Conservation (phyloP, 306 rosid species). For the Clitoria ternatea region DNA sequence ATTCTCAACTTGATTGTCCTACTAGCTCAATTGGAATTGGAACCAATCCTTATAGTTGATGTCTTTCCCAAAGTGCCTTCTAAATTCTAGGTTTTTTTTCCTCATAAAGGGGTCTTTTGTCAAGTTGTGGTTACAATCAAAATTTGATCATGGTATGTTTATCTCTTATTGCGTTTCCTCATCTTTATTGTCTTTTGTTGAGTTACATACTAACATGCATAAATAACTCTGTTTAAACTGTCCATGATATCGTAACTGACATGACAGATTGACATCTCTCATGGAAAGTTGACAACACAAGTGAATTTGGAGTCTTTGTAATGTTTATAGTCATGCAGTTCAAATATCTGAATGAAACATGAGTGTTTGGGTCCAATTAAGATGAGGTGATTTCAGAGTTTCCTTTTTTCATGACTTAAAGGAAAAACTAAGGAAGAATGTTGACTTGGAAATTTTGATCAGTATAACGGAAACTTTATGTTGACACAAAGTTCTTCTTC, state of each 20-base stretch:
- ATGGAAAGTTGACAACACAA: not conserved
- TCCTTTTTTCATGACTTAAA: not conserved
- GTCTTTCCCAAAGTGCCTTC: not conserved
- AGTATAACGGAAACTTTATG: not conserved
- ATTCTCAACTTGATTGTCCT: conserved; percentile 13
- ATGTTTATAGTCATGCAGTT: not conserved
- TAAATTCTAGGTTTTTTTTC: not conserved
- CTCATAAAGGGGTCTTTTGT: not conserved
- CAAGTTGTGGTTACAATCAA: not conserved
- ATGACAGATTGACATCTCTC: not conserved
- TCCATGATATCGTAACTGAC: not conserved
- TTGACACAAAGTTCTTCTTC: no score
- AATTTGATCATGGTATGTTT: not conserved
- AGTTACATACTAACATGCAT: not conserved
- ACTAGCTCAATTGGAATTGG: not conserved
- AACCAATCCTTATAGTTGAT: not conserved
- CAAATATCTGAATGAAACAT: not conserved
- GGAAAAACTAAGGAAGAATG: not conserved
- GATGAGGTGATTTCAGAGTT: not conserved
- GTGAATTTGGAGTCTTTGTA: no score
- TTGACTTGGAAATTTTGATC: not conserved
- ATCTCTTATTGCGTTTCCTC: conserved; percentile 14
- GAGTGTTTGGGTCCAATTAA: not conserved
- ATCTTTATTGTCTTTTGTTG: not conserved
- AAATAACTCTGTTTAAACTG: not conserved